These are phyloP conservation scores for Cyberlindnera japonica DNA, from an alignment of 805 yeast species.

Conservation along the genomic window DNA sequence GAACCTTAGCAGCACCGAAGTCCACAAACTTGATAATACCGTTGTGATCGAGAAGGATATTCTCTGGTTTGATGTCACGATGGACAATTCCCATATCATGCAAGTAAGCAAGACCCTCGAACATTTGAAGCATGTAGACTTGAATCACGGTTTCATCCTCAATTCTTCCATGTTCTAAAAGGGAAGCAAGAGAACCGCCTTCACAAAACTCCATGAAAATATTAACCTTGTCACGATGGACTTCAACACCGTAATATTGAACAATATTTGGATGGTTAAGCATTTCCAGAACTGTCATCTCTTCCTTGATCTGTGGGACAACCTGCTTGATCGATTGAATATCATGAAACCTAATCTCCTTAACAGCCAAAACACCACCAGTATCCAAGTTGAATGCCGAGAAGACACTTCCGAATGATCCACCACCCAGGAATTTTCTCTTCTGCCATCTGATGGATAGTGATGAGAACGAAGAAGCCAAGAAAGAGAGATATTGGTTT, in stretches of 20 bases:
- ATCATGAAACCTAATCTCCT: slow-evolving; percentile 89
- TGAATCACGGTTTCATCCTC: slow-evolving; percentile 93
- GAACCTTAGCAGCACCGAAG: slow-evolving; percentile 94
- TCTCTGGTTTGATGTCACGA: slow-evolving; percentile 94
- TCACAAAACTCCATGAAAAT: slow-evolving; percentile 98
- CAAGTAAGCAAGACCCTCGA: slow-evolving; percentile 91
- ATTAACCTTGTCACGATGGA: slow-evolving; percentile 91
- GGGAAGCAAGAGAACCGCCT: slow-evolving; percentile 85
- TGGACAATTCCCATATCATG: slow-evolving; percentile 96
- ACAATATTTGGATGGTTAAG: slow-evolving; percentile 94
- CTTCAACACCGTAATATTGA: slow-evolving; percentile 95
- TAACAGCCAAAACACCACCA: slow-evolving; percentile 95
- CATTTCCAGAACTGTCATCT: slow-evolving; percentile 94
- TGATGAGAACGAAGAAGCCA: slow-evolving; percentile 86
- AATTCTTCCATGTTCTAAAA: slow-evolving; percentile 87
- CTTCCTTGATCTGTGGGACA: slow-evolving; percentile 88
- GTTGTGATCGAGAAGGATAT: slow-evolving; percentile 81
- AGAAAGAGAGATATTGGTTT: slow-evolving; percentile 77
- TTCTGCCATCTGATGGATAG: slow-evolving; percentile 97
- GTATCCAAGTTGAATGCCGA: slow-evolving; percentile 91
- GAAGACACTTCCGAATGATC: slow-evolving; percentile 91
- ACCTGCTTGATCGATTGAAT: slow-evolving; percentile 78
- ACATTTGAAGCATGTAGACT: slow-evolving; percentile 84
- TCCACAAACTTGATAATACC: slow-evolving; percentile 95
- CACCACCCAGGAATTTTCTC: slow-evolving; percentile 90